Base-by-base conservation (phyloP, 1,284 basidiomycete genomes). In the Cutaneotrichosporon cavernicola region DNA sequence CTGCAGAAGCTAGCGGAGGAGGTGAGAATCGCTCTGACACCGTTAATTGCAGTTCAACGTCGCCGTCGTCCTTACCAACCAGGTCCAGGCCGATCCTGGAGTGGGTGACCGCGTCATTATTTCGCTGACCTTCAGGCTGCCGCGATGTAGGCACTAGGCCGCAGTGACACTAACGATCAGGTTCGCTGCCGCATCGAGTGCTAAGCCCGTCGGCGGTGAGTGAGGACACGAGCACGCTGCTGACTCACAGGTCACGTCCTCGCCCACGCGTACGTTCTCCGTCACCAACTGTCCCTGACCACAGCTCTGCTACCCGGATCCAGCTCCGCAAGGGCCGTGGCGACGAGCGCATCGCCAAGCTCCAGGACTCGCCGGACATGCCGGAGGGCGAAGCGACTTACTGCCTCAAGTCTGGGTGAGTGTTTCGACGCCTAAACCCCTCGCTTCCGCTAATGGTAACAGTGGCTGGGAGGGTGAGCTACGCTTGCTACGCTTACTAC, bases 271-370 rank as follows among this genome's bases (percentile, higher is more conserved):
- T 81, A 50, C 68, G 74, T 63, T 62, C 5, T 18, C 14, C 36
- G 14, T 2, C 43, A 4, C 4, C 34, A 1, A 16, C 14, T 11
- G n/a, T 8, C 22, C 16, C 60, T 63, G n/a, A 63, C 55, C 2
- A 40, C 59, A 76, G 74, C 18, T 77, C 75, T 34, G 76, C 77
- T 0, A 77, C 76, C 16, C 76, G 77, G 21, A 76, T 80, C 51
- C 69, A 74, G 64, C 72, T 79, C n/a, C 71, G 78, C 56, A 81
- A 81, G 90, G 92, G 93, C 68, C 88, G 92, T 53, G 93, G 91
- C 5, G 93, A 96, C 76, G 93, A 97, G 81, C 89, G 93, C 63
- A 91, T 96, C 34, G 92, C 92, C n/a, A 97, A 96, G 76, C 84
- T 97, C 4, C 90, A 93, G 49, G 93, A 97, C 76, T 93, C 90